Evolutionary conservation across 1,284 basidiomycete species (phyloP).

Genomic region (Pisolithus thermaeus): DNA sequence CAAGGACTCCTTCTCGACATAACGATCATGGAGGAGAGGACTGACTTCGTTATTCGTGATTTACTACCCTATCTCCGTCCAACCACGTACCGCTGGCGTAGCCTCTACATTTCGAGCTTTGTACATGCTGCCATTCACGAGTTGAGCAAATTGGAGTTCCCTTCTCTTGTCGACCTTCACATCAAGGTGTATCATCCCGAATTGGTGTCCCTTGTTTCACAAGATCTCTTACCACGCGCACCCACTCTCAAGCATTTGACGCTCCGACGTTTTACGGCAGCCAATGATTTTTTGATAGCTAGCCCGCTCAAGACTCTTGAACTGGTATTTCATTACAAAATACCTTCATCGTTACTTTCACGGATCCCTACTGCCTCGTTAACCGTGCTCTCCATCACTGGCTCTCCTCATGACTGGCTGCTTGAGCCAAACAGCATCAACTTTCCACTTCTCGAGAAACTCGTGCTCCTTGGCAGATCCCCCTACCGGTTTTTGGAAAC

Average conservation of each 20-base stretch:
- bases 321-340: not conserved
- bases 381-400: not conserved
- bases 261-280: not conserved
- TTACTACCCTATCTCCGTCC: not conserved
- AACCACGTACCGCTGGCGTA: not conserved
- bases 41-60: not conserved
- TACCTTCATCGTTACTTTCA: not conserved
- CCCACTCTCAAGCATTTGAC: not conserved
- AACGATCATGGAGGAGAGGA: not conserved
- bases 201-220: too few species aligned
- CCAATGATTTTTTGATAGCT: not conserved
- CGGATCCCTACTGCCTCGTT: not conserved
- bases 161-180: not conserved
- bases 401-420: not conserved
- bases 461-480: not conserved
- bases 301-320: not conserved
- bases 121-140: too few species aligned
- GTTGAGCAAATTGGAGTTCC: not conserved
- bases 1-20: not conserved
- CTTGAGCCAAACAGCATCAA: not conserved
- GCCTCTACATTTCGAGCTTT: not conserved
- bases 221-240: not conserved
- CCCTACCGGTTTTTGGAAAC: not conserved
- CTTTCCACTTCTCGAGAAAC: not conserved
- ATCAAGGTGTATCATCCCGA: not conserved